Evolutionary conservation across 139 green algal species (phyloP), one percentile per base, ranked within the genome.

Genomic region (Auxenochlorella pyrenoidosa): DNA sequence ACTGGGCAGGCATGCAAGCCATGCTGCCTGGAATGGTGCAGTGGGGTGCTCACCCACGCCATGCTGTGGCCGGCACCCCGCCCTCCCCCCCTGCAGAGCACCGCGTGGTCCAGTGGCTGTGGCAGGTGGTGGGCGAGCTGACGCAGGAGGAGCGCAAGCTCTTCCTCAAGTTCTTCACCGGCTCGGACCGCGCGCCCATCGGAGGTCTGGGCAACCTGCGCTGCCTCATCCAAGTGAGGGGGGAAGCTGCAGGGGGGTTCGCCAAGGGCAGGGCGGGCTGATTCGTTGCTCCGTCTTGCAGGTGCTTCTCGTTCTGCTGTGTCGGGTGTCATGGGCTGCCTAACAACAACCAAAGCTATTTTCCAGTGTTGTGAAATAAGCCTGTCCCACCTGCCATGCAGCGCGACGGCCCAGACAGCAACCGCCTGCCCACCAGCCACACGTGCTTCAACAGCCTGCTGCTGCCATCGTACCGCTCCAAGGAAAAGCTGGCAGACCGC

Each of bases 121-220:
- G 96, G 96, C 89, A 97, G 68, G 90, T 94, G 36, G 90, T 95
- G 18, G 40, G 28, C 26, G 80, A 86, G 38, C 79, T 95, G 16
- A 79, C 82, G 47, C 36, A 59, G 24, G 90, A 96, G 59, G 94
- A 97, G 89, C 93, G 94, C 82, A 91, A 93, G 65, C 85, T 91
- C 44, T 98, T 98, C 89, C 92, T 99, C 51, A 98, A 98, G 90
- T 99, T 99, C 90, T 98, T 98, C 93, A 98, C 96, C 30, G 96
- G 96, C 41, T 92, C 84, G 30, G 94, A 96, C 88, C 85, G 92
- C 34, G 88, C 95, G 1, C 96, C 96, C 54, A 97, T 99, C 60
- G 96, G 96, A 22, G 96, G 96, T 38, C 92, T 99, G 78, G 95
- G 94, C 90, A 96, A 95, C 78, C 90, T 98, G 75, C 92, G 95